A percentile compares a stretch with the other conserved stretches of the same genome.
Conservation (phyloP, 2,329 filamentous ascomycete genomes). For the Aspergillus viridinutans region DNA sequence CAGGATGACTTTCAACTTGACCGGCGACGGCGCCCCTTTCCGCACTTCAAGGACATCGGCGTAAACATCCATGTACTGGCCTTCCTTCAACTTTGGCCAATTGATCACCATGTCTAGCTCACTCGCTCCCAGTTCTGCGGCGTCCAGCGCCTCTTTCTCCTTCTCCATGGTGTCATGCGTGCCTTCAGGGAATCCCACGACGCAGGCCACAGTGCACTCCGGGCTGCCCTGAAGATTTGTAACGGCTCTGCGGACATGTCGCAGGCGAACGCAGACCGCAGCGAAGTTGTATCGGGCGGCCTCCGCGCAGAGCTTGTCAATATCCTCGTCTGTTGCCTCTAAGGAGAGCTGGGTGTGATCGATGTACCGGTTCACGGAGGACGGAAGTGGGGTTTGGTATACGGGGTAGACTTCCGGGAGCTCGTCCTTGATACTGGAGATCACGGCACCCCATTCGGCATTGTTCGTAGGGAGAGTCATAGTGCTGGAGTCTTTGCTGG, state of each 20-base stretch:
- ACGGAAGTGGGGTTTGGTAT: conserved; percentile 22
- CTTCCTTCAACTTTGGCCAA: conserved; percentile 43
- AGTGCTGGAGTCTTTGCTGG: background rate
- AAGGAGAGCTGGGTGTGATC: conserved; percentile 41
- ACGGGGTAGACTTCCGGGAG: conserved; percentile 21
- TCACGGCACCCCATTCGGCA: conserved; percentile 30
- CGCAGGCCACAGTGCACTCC: conserved; percentile 51
- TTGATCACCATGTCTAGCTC: conserved; percentile 61
- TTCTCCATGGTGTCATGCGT: conserved; percentile 51
- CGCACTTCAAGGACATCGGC: conserved; percentile 52
- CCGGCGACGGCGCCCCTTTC: conserved; percentile 40
- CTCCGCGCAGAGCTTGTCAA: conserved; percentile 54
- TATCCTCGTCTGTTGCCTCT: conserved; percentile 45
- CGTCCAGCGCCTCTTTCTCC: conserved; percentile 48
- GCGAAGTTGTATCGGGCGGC: conserved; percentile 42
- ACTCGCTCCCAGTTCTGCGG: conserved; percentile 48
- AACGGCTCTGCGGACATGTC: conserved; percentile 49
- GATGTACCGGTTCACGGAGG: conserved; percentile 32
- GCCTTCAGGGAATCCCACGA: conserved; percentile 59
- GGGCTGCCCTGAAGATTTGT: conserved; percentile 43
- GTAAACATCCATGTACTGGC: conserved; percentile 49
- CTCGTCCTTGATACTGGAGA: conserved; percentile 21
- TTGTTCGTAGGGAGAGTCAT: conserved; percentile 29
- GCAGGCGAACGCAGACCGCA: conserved; percentile 55
- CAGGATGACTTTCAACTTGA: conserved; percentile 54